Percentiles rank a stretch among this genome's conserved stretches.
Conservation (phyloP, 2,329 filamentous ascomycete genomes). For the Phaeosphaeria sp. region DNA sequence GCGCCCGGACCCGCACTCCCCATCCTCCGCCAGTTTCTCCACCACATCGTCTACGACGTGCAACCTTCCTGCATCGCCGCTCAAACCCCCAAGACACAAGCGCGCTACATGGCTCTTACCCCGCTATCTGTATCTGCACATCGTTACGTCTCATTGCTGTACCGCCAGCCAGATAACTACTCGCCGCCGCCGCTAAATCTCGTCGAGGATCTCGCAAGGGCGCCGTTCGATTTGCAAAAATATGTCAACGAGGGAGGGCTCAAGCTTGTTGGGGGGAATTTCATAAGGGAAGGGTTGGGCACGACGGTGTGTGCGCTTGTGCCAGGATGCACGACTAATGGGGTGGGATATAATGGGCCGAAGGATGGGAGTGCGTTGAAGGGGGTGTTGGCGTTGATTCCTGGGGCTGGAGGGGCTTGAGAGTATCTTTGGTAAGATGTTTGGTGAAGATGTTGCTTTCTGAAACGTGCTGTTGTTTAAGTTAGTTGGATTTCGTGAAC, state of each 20-base stretch:
- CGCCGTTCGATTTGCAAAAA: slow-evolving; percentile 6
- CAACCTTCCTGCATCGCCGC: slow-evolving; percentile 5
- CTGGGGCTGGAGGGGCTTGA: too few species aligned
- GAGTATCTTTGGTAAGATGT: too few species aligned
- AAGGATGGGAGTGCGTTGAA: slow-evolving; percentile 2
- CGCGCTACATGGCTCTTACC: slow-evolving; percentile 4
- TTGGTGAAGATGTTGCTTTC: too few species aligned
- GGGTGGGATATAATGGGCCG: slow-evolving; percentile 1
- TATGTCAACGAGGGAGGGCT: slow-evolving; percentile 4
- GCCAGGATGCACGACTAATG: slow-evolving; percentile 2
- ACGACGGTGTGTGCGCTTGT: slow-evolving; percentile 7
- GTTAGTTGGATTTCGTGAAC: too few species aligned
- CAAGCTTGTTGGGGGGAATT: slow-evolving; percentile 4
- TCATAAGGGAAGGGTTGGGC: slow-evolving; percentile 2
- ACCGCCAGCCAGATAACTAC: slow-evolving; percentile 5
- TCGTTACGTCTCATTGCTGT: slow-evolving; percentile 5
- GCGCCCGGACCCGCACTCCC: slow-evolving; percentile 7
- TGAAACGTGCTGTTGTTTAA: too few species aligned
- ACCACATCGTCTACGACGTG: slow-evolving; percentile 9
- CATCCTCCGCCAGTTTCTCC: slow-evolving; percentile 7
- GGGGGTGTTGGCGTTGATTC: background rate
- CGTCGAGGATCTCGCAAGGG: background rate
- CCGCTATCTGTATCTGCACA: slow-evolving; percentile 4
- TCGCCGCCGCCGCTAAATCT: slow-evolving; percentile 1
- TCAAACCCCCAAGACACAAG: slow-evolving; percentile 2